phyloP scores from a whole-genome alignment of 1,284 basidiomycete genomes.

The Anthracocystis panici-leucophaei region DNA sequence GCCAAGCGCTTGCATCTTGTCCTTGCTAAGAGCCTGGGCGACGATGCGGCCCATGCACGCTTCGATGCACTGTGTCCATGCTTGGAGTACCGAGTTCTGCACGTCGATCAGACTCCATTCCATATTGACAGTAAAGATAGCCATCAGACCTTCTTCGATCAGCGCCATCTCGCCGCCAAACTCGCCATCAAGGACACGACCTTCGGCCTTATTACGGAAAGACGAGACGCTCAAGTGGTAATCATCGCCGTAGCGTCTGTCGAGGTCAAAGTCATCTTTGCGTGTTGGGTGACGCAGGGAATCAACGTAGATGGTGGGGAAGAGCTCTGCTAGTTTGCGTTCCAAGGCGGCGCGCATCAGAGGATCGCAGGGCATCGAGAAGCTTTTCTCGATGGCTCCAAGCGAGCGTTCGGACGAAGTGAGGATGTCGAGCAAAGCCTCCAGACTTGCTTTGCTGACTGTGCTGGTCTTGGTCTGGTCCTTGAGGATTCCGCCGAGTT shows the following conservation, averaged over 20 bases:
- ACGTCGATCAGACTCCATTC: slow-evolving; percentile 86
- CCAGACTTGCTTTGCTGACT: slow-evolving; percentile 71
- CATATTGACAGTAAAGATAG: slow-evolving; percentile 77
- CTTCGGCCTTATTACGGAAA: slow-evolving; percentile 65
- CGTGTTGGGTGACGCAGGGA: slow-evolving; percentile 76
- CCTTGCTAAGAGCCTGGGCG: slow-evolving; percentile 75
- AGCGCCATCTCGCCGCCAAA: slow-evolving; percentile 37
- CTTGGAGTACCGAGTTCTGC: slow-evolving; percentile 79
- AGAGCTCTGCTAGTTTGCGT: slow-evolving; percentile 66
- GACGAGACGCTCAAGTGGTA: slow-evolving; percentile 76
- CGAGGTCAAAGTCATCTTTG: slow-evolving; percentile 72
- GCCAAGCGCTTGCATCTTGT: slow-evolving; percentile 54
- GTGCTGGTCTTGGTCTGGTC: slow-evolving; percentile 69
- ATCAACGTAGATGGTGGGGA: slow-evolving; percentile 68
- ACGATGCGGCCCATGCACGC: slow-evolving; percentile 75
- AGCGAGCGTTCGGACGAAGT: slow-evolving; percentile 74
- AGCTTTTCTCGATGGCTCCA: slow-evolving; percentile 76
- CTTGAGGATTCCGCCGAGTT: slow-evolving; percentile 59
- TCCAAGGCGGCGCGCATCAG: slow-evolving; percentile 75
- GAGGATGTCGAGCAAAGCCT: slow-evolving; percentile 76
- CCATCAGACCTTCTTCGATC: slow-evolving; percentile 69
- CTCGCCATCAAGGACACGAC: slow-evolving; percentile 48
- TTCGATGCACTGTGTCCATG: slow-evolving; percentile 81
- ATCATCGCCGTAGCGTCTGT: slow-evolving; percentile 81
- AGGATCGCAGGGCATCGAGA: slow-evolving; percentile 79